A percentile compares a stretch with the other conserved stretches of the same genome.
phyloP scores from a whole-genome alignment of 805 yeast species.

The Sugiyamaella lignohabitans region DNA sequence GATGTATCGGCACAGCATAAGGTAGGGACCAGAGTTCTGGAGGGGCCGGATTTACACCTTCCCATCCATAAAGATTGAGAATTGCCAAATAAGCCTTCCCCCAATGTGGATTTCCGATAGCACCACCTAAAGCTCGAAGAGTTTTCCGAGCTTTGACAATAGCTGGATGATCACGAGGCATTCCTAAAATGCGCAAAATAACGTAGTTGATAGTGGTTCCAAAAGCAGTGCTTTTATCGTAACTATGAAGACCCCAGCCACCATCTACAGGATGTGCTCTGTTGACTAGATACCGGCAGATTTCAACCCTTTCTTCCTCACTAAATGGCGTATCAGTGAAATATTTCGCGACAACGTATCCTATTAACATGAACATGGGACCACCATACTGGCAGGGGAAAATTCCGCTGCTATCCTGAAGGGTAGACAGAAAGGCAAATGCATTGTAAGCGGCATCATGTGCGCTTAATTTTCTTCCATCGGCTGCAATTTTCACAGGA shows the following conservation, averaged over 20 bases:
- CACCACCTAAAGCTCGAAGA: constrained; percentile 75
- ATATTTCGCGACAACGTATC: constrained; percentile 71
- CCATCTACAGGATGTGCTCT: constrained; percentile 96
- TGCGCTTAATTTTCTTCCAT: constrained; percentile 32
- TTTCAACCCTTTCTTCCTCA: constrained; percentile 56
- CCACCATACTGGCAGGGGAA: constrained; percentile 94
- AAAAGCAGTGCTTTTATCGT: constrained; percentile 89
- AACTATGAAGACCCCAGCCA: constrained; percentile 97
- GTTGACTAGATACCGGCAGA: constrained; percentile 82
- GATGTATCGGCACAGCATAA: constrained; percentile 74
- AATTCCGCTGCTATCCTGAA: constrained; percentile 82
- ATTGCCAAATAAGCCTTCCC: constrained; percentile 89
- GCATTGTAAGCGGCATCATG: constrained; percentile 65
- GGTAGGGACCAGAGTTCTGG: constrained; percentile 92
- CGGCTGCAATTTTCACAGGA: constrained; percentile 22
- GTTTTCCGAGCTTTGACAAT: constrained; percentile 69
- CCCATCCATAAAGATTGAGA: constrained; percentile 81
- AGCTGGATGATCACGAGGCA: constrained; percentile 67
- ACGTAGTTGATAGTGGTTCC: constrained; percentile 90
- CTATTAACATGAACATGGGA: constrained; percentile 95
- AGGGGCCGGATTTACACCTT: constrained; percentile 98
- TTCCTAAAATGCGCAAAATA: constrained; percentile 70
- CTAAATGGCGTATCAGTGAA: constrained; percentile 64
- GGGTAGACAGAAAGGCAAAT: constrained; percentile 54
- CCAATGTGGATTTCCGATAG: constrained; percentile 91